phyloP scores from a whole-genome alignment of 1,139 yeast genomes.

The Suhomyces wounanorum region DNA sequence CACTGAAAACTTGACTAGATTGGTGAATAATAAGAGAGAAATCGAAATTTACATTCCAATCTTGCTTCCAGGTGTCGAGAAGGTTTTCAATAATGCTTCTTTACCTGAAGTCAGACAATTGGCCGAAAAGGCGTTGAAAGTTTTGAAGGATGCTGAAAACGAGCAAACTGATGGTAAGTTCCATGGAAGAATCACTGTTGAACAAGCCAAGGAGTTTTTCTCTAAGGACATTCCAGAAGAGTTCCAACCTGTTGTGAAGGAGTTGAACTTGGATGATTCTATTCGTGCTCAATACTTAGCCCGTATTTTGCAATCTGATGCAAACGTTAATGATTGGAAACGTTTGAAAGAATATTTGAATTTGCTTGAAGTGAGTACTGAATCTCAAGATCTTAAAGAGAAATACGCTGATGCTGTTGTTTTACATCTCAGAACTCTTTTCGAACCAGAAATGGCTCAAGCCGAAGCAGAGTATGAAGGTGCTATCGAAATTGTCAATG shows the following conservation, averaged over 20 bases:
- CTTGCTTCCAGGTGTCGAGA: slow-evolving; percentile 85
- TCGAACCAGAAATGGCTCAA: slow-evolving; percentile 61
- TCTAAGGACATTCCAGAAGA: slow-evolving; percentile 38
- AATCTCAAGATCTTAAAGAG: slow-evolving; percentile 39
- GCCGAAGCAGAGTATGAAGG: slow-evolving; percentile 51
- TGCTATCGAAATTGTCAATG: slow-evolving; percentile 79
- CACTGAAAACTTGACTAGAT: slow-evolving; percentile 91
- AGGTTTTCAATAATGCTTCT: slow-evolving; percentile 86
- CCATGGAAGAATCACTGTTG: slow-evolving; percentile 69
- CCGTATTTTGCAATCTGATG: slow-evolving; percentile 63
- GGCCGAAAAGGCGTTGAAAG: slow-evolving; percentile 82
- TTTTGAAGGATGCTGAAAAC: slow-evolving; percentile 77
- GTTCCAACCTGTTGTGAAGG: slow-evolving; percentile 22
- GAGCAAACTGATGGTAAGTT: slow-evolving; percentile 67
- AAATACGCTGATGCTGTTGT: slow-evolving; percentile 51
- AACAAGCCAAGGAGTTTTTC: slow-evolving; percentile 54
- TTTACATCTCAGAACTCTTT: slow-evolving; percentile 60
- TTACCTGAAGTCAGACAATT: slow-evolving; percentile 95
- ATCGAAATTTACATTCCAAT: slow-evolving; percentile 85
- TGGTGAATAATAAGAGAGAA: slow-evolving; percentile 92
- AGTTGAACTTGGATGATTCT: slow-evolving; percentile 32
- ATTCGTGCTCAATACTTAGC: slow-evolving; percentile 52
- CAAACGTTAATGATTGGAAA: slow-evolving; percentile 91
- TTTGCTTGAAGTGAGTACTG: slow-evolving; percentile 40
- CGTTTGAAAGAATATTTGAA: slow-evolving; percentile 60